A percentile compares a stretch with the other conserved stretches of the same genome.
These are phyloP conservation scores for Udeniomyces megalosporus DNA, from an alignment of 768 basidiomycete genomes.

Conservation along the genomic window DNA sequence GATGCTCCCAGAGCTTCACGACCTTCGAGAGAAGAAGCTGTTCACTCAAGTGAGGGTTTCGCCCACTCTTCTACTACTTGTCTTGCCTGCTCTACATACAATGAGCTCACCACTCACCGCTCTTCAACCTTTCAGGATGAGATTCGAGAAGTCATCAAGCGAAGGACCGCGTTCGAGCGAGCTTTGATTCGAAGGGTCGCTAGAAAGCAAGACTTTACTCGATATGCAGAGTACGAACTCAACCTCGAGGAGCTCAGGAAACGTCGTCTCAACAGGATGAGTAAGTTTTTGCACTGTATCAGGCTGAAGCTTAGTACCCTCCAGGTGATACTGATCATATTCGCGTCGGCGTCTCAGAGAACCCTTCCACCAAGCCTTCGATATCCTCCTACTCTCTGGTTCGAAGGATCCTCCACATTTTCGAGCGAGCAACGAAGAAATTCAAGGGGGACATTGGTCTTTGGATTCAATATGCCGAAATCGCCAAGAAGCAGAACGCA, in stretches of 20 bases:
- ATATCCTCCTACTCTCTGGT: conserved; percentile 74
- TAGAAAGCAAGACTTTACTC: conserved; percentile 72
- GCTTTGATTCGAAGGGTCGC: conserved; percentile 67
- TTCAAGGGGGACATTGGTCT: conserved; percentile 76
- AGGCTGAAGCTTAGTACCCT: background rate
- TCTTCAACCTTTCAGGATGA: conserved; percentile 41
- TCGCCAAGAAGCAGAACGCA: conserved; percentile 66
- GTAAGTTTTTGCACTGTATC: conserved; percentile 9
- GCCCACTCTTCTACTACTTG: background rate
- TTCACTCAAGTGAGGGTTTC: conserved; percentile 55
- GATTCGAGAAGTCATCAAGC: conserved; percentile 66
- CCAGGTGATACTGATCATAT: background rate
- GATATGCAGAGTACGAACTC: conserved; percentile 39
- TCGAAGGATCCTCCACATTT: conserved; percentile 69
- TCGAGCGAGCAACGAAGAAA: conserved; percentile 71
- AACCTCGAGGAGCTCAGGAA: conserved; percentile 22
- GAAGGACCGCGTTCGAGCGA: conserved; percentile 66
- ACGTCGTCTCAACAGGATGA: conserved; percentile 15
- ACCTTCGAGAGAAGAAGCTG: conserved; percentile 65
- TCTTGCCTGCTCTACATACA: background rate
- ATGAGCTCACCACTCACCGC: conserved; percentile 8
- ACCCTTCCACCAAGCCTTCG: conserved; percentile 32
- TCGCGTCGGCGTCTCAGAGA: background rate
- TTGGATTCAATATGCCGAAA: conserved; percentile 76
- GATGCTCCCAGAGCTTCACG: conserved; percentile 92